Evolutionary conservation across 805 yeast genomes (phyloP).

Genomic region (Candida stauntonica): DNA sequence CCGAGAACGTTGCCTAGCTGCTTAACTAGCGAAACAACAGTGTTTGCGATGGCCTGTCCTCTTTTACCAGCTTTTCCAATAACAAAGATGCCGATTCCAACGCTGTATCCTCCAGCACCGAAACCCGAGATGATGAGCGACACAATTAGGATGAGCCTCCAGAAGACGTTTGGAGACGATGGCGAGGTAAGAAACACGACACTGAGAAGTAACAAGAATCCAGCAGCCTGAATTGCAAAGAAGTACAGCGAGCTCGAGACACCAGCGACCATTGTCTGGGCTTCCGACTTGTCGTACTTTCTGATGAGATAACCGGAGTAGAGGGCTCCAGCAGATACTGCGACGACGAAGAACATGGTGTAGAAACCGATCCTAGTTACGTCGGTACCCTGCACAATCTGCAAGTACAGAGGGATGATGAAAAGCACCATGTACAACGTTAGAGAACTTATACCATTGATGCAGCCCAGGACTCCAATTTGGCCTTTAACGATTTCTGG

Average conservation of each 20-base stretch:
- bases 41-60: slow-evolving; percentile 41
- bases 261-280: slow-evolving; percentile 22
- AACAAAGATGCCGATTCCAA: slow-evolving; percentile 35
- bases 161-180: slow-evolving; percentile 5
- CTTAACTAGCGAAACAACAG: slow-evolving; percentile 40
- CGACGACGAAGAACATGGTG: slow-evolving; percentile 37
- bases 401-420: slow-evolving; percentile 39
- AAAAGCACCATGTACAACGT: slow-evolving; percentile 34
- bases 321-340: slow-evolving; percentile 37
- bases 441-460: slow-evolving; percentile 35
- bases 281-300: slow-evolving; percentile 20
- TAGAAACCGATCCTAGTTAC: slow-evolving; percentile 37
- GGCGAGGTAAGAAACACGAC: slow-evolving; percentile 15
- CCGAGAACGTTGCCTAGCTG: slow-evolving; percentile 42
- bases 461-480: slow-evolving; percentile 34
- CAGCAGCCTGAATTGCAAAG: slow-evolving; percentile 18
- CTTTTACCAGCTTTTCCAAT: slow-evolving; percentile 39
- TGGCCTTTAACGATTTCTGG: slow-evolving; percentile 35
- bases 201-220: slow-evolving; percentile 15
- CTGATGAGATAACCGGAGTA: slow-evolving; percentile 33
- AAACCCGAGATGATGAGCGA: slow-evolving; percentile 32
- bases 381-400: slow-evolving; percentile 37
- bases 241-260: slow-evolving; percentile 13
- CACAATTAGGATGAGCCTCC: slow-evolving; percentile 24
- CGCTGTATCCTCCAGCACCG: slow-evolving; percentile 40